Percentiles rank a stretch among this genome's conserved stretches.
These are phyloP conservation scores for Phragmites australis DNA, from an alignment of 176 grass and related monocot genomes.

Conservation along the genomic window DNA sequence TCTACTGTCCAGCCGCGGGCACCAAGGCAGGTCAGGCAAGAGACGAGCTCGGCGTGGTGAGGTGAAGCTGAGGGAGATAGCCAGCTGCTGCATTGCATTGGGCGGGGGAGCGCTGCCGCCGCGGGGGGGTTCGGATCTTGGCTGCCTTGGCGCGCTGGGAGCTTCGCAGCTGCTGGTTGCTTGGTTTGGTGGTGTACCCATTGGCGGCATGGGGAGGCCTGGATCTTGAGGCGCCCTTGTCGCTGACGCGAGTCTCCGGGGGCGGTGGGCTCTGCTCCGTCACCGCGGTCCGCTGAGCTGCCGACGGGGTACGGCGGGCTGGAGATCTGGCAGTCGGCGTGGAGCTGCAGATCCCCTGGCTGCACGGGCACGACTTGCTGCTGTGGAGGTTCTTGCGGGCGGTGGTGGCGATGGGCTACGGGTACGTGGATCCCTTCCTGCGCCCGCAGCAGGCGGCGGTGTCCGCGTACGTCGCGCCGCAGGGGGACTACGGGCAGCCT, in stretches of 20 bases:
- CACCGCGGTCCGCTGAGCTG: slow-evolving; percentile 8
- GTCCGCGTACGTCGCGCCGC: slow-evolving; percentile 34
- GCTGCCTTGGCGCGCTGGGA: not conserved
- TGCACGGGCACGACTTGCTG: slow-evolving; percentile 5
- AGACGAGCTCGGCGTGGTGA: slow-evolving; percentile 32
- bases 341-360: slow-evolving; percentile 48
- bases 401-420: slow-evolving; percentile 30
- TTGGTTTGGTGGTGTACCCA: slow-evolving; percentile 19
- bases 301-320: slow-evolving; percentile 14
- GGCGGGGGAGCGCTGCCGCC: slow-evolving; percentile 22
- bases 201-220: slow-evolving; percentile 5
- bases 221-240: slow-evolving; percentile 42
- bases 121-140: slow-evolving; percentile 41
- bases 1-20: slow-evolving; percentile 53
- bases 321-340: slow-evolving; percentile 60
- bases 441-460: slow-evolving; percentile 29
- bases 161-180: slow-evolving; percentile 12
- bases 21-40: slow-evolving; percentile 44
- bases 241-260: slow-evolving; percentile 32
- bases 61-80: not conserved
- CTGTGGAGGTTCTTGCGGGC: slow-evolving; percentile 32
- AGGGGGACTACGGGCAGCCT: slow-evolving; percentile 30
- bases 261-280: slow-evolving; percentile 25
- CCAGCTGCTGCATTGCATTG: slow-evolving; percentile 43
- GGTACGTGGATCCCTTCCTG: slow-evolving; percentile 39